Evolutionary conservation across 140 eudicot genomes (phyloP).

Genomic region (Ambrosia hybrid): DNA sequence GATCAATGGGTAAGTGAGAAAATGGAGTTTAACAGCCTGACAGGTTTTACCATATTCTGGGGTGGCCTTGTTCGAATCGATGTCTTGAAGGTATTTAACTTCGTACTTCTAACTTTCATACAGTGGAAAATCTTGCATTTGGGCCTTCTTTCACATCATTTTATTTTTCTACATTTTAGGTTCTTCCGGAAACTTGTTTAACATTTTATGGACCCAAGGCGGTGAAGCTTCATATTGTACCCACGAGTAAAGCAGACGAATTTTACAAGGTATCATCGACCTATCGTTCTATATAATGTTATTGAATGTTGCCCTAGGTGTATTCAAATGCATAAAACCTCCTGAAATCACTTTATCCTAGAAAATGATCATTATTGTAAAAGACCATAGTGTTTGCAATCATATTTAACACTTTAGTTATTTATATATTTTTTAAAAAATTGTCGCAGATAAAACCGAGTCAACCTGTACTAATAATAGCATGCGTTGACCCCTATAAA

Average conservation of each 20-base stretch:
- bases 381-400: too few species aligned
- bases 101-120: slow-evolving; percentile 7
- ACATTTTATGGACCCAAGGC: slow-evolving; percentile 98
- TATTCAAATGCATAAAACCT: too few species aligned
- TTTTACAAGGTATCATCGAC: slow-evolving; percentile 66
- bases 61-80: slow-evolving; percentile 96
- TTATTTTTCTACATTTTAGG: slow-evolving; percentile 40
- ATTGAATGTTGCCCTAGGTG: too few species aligned
- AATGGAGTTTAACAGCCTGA: slow-evolving; percentile 58
- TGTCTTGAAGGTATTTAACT: slow-evolving; percentile 56
- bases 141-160: background rate
- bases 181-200: slow-evolving; percentile 68
- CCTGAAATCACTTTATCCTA: too few species aligned
- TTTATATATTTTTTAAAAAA: too few species aligned
- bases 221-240: slow-evolving; percentile 64
- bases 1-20: slow-evolving; percentile 44
- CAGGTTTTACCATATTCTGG: slow-evolving; percentile 89
- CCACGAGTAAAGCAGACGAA: slow-evolving; percentile 70
- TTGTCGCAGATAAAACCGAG: too few species aligned
- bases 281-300: too few species aligned
- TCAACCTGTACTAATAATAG: too few species aligned
- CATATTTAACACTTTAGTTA: too few species aligned
- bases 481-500: too few species aligned
- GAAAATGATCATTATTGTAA: too few species aligned
- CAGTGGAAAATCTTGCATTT: background rate